Percentiles rank a stretch among this genome's conserved stretches.
These are phyloP conservation scores for Myxozyma lipomycoides DNA, from an alignment of 805 yeast species.

Conservation along the genomic window DNA sequence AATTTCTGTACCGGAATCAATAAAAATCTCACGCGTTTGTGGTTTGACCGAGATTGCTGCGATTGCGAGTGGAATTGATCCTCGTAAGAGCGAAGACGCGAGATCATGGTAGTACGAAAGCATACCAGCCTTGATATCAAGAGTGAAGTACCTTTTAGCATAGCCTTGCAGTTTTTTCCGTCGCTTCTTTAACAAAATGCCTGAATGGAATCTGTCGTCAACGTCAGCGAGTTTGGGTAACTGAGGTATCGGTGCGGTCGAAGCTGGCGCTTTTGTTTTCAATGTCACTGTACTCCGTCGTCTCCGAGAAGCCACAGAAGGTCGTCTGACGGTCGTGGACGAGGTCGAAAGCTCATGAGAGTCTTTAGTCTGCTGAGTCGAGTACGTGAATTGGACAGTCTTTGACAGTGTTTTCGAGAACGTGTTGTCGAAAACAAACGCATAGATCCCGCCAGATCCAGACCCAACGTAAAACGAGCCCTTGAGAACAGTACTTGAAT, in stretches of 20 bases:
- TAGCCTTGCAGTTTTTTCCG: conserved; percentile 84
- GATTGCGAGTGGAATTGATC: conserved; percentile 82
- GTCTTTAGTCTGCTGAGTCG: conserved; percentile 8
- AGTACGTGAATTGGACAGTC: conserved; percentile 58
- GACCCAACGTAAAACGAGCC: conserved; percentile 57
- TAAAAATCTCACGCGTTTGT: conserved; percentile 61
- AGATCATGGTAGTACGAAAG: conserved; percentile 74
- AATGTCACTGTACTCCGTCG: conserved; percentile 6
- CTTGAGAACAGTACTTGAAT: conserved; percentile 57
- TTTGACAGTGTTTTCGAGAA: conserved; percentile 82
- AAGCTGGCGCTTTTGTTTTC: background rate
- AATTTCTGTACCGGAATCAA: conserved; percentile 93
- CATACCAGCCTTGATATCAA: conserved; percentile 78
- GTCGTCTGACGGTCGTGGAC: conserved; percentile 10
- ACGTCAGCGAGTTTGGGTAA: background rate
- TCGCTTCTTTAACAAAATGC: conserved; percentile 71
- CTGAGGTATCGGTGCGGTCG: background rate
- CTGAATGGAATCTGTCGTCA: conserved; percentile 56
- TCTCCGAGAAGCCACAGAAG: conserved; percentile 16
- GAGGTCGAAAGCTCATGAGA: conserved; percentile 15
- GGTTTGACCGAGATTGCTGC: conserved; percentile 79
- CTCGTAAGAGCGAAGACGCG: conserved; percentile 64
- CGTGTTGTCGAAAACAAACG: conserved; percentile 88
- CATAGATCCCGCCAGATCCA: conserved; percentile 61
- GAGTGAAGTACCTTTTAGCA: conserved; percentile 74